These are phyloP conservation scores for Fagus sylvatica DNA, from an alignment of 306 rosid species.

Conservation along the genomic window DNA sequence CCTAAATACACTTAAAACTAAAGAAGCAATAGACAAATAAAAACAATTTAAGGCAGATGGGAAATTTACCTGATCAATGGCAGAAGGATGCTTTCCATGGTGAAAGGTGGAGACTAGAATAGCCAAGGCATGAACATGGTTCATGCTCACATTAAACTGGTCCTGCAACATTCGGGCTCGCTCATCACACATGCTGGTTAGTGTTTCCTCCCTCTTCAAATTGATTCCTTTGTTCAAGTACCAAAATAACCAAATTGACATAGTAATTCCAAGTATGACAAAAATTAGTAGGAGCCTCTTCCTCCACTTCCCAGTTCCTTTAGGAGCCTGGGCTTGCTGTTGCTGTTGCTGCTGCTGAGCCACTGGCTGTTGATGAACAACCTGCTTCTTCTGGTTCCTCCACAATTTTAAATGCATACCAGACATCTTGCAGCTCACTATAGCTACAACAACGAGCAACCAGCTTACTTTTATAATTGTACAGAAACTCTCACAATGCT, in stretches of 20 bases:
- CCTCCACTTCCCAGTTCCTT: slow-evolving; percentile 77
- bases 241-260: slow-evolving; percentile 68
- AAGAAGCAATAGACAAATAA: background rate
- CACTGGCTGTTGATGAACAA: slow-evolving; percentile 31
- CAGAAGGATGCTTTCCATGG: slow-evolving; percentile 85
- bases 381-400: slow-evolving; percentile 43
- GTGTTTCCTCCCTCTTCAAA: slow-evolving; percentile 73
- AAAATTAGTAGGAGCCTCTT: slow-evolving; percentile 53
- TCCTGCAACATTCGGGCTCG: slow-evolving; percentile 97
- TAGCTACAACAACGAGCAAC: slow-evolving; percentile 56
- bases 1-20: background rate
- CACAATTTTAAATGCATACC: slow-evolving; percentile 39
- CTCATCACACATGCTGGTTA: slow-evolving; percentile 93
- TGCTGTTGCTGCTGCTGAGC: slow-evolving; percentile 43
- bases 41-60: slow-evolving; percentile 6
- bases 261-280: slow-evolving; percentile 47
- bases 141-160: slow-evolving; percentile 94
- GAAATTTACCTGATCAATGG: slow-evolving; percentile 78
- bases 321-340: slow-evolving; percentile 39
- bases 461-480: slow-evolving; percentile 44
- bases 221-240: slow-evolving; percentile 45
- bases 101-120: slow-evolving; percentile 93
- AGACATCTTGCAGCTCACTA: slow-evolving; percentile 45
- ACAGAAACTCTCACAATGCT: slow-evolving; percentile 30
- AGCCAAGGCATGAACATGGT: slow-evolving; percentile 94